Conservation (phyloP, 1,284 basidiomycete species). For the Ceratobasidium sp. region DNA sequence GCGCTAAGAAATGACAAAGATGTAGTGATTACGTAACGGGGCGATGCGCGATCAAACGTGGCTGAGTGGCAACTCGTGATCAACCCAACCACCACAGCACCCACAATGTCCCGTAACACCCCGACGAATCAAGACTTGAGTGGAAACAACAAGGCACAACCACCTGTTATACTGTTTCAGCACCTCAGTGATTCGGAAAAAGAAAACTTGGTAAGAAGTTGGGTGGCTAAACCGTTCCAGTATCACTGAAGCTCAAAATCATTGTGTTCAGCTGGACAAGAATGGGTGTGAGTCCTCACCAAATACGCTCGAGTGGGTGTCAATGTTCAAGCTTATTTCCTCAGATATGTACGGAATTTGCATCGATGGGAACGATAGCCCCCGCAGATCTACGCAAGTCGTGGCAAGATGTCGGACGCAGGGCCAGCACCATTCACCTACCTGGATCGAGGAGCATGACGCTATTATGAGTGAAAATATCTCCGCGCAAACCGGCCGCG, state of each 20-base stretch:
- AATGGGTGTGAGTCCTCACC: constrained; percentile 15
- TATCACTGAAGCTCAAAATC: background rate
- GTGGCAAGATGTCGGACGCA: background rate
- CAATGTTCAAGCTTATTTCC: background rate
- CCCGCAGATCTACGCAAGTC: background rate
- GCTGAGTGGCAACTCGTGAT: constrained; percentile 13
- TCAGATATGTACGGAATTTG: constrained; percentile 14
- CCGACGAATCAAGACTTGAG: background rate
- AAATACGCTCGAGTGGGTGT: background rate
- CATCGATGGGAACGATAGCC: constrained; percentile 20
- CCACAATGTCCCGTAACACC: background rate
- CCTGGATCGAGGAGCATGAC: constrained; percentile 3
- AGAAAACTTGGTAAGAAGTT: background rate
- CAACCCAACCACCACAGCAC: background rate
- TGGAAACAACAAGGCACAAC: background rate
- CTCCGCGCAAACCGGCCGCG: background rate
- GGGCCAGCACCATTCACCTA: background rate
- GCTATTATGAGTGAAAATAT: background rate
- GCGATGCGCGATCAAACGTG: background rate
- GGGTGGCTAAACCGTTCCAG: too few species aligned
- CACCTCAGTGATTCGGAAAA: constrained; percentile 1
- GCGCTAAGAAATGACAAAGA: too few species aligned
- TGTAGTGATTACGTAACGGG: background rate
- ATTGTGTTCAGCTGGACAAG: background rate
- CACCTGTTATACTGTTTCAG: background rate